Base-by-base conservation (phyloP, 23 red algal genomes). In the Pyropia haitanensis region DNA sequence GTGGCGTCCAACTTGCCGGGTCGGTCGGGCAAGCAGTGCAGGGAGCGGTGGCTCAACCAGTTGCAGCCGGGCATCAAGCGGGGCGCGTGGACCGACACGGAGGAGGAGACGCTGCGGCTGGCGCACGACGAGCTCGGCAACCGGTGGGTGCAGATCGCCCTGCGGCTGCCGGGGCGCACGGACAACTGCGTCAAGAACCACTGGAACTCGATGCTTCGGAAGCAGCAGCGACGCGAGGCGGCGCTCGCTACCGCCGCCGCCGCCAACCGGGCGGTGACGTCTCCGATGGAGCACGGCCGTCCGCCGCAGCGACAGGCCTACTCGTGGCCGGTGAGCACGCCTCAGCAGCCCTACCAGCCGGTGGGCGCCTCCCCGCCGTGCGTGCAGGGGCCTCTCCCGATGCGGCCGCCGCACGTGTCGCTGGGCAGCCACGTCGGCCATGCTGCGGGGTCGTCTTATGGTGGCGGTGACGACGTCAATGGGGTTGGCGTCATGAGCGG, bases 171-270 rank as follows among this genome's bases (percentile, higher is more conserved):
- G n/a, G 91, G 91, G 20, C 79, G 91, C 44, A 96, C 91, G 5
- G 91, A 96, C 58, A 96, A 96, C 67, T 75, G 70, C 44, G 83
- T 96, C 54, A 96, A 96, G 91, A 96, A 96, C 66, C 70, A 80
- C 70, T 96, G 82, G 83, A 96, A 96, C 61, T 88, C 83, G 27
- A 73, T 71, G 63, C 59, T 78, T 19, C 18, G 83, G 14, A 88
- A 88, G 67, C 72, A 61, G 10, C 73, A 88, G 53, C 27, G 83
- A 52, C 71, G 81, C 27, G 59, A 77, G 22, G 71, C 81, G 18
- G 81, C 81, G 19, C 48, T 76, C 12, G 59, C 39, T 2, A 44
- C 51, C 23, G 55, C 70, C 60, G 61, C 39, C 7, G 10, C 39
- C 39, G 39, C 39, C 39, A 46, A 46, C 10, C 39, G 39, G 10